Conservation (phyloP, 208 protist species). For the Leishmania guyanensis region DNA sequence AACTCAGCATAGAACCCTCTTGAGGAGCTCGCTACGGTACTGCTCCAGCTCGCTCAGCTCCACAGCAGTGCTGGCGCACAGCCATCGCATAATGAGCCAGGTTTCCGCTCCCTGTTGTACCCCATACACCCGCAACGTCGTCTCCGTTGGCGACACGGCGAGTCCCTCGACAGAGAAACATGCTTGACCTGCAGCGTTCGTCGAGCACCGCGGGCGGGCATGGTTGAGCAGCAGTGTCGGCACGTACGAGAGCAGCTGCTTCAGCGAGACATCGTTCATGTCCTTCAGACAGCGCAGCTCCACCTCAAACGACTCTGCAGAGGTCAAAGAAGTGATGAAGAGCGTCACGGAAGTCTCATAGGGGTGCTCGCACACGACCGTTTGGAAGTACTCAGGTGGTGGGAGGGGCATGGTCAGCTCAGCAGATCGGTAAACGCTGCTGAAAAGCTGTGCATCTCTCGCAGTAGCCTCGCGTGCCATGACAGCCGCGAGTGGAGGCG, state of each 20-base stretch:
- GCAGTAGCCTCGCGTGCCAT: not conserved
- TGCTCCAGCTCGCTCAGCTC: slow-evolving; percentile 41
- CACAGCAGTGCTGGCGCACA: slow-evolving; percentile 29
- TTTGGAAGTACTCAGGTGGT: slow-evolving; percentile 35
- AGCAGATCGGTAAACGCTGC: slow-evolving; percentile 38
- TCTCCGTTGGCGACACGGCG: slow-evolving; percentile 27
- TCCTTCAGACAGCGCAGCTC: slow-evolving; percentile 42
- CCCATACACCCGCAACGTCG: slow-evolving; percentile 44
- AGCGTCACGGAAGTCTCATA: slow-evolving; percentile 46
- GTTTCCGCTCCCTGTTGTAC: slow-evolving; percentile 24
- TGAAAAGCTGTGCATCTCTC: not conserved
- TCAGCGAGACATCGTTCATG: slow-evolving; percentile 13
- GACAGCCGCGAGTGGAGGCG: not conserved
- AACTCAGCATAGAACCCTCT: slow-evolving; percentile 14
- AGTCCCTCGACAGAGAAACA: slow-evolving; percentile 38
- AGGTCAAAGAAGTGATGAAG: slow-evolving; percentile 27
- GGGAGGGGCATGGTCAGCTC: slow-evolving; percentile 44
- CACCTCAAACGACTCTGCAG: slow-evolving; percentile 46
- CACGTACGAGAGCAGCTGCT: slow-evolving; percentile 32
- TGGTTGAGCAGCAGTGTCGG: slow-evolving; percentile 39
- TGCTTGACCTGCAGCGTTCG: slow-evolving; percentile 31
- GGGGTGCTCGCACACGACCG: slow-evolving; percentile 55
- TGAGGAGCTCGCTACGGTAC: slow-evolving; percentile 43
- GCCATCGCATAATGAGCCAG: slow-evolving; percentile 59
- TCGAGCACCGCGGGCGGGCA: not conserved